These are phyloP conservation scores for Trypethelium eluteriae DNA, from an alignment of 495 filamentous ascomycete species.

Conservation along the genomic window DNA sequence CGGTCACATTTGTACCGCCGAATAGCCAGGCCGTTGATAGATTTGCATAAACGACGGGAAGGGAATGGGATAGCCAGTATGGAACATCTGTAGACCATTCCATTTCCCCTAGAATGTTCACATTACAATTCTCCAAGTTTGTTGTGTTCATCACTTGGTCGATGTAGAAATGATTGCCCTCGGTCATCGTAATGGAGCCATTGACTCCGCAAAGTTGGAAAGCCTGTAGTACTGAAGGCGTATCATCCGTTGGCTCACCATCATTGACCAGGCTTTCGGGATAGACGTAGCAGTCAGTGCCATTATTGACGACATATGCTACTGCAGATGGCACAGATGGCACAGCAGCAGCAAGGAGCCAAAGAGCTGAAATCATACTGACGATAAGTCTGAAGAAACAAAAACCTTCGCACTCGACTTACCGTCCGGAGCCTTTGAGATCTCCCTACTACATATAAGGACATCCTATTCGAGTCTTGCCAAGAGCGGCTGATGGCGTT, in stretches of 20 bases:
- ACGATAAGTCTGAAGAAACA: not conserved
- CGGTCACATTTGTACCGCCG: constrained; percentile 18
- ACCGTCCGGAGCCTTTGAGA: not conserved
- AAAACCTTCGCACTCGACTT: not conserved
- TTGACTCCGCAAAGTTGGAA: constrained; percentile 2
- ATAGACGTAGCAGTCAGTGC: constrained; percentile 17
- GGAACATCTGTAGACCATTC: constrained; percentile 21
- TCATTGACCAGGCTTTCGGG: constrained; percentile 15
- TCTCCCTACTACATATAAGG: not conserved
- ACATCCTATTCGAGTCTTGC: not conserved
- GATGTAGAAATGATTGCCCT: constrained; percentile 21
- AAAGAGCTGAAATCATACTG: not conserved
- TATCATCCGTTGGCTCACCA: constrained; percentile 16
- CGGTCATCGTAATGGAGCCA: constrained; percentile 7
- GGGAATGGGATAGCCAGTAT: constrained; percentile 22
- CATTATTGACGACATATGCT: constrained; percentile 19
- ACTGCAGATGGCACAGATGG: not conserved
- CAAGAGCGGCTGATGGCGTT: not conserved
- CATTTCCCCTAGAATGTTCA: constrained; percentile 22
- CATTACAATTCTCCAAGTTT: constrained; percentile 22
- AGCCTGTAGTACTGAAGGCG: constrained; percentile 12
- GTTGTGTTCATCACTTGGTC: constrained; percentile 23
- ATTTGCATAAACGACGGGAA: constrained; percentile 20
- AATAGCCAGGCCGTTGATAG: constrained; percentile 22
- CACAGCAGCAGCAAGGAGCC: not conserved